Conservation (phyloP, 2,329 filamentous ascomycete species). For the Trichoderma sp. region DNA sequence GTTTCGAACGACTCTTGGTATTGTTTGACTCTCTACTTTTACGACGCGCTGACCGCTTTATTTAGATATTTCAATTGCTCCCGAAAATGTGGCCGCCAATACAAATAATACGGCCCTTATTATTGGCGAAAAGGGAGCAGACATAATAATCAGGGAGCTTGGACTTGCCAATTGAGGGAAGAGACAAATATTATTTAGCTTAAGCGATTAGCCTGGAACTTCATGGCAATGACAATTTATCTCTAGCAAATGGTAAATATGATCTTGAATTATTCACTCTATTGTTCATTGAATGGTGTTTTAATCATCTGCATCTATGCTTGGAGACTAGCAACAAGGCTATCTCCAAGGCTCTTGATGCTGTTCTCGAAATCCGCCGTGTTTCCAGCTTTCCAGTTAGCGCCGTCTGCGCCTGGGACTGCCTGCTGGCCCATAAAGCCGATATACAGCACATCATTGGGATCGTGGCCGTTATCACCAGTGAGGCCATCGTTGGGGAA, state of each 20-base stretch:
- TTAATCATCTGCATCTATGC: not conserved
- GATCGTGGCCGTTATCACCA: constrained; percentile 55
- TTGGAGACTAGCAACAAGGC: constrained; percentile 43
- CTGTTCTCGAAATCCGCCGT: constrained; percentile 53
- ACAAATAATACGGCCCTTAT: constrained; percentile 50
- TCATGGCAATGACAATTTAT: not conserved
- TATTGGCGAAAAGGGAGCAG: constrained; percentile 49
- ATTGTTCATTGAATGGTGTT: not conserved
- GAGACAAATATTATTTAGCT: not conserved
- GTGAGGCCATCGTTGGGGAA: constrained; percentile 51
- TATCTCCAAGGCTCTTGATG: constrained; percentile 51
- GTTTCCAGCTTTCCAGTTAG: constrained; percentile 54
- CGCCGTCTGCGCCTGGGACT: constrained; percentile 52
- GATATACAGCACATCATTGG: constrained; percentile 59
- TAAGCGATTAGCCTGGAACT: not conserved
- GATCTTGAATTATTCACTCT: not conserved
- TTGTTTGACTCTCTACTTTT: too few relatives aligned
- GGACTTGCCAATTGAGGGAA: constrained; percentile 20
- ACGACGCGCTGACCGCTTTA: not conserved
- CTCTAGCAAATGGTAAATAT: not conserved
- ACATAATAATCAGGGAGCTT: constrained; percentile 40
- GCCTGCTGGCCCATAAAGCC: constrained; percentile 57
- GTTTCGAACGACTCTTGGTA: too few relatives aligned
- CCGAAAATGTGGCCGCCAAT: constrained; percentile 49
- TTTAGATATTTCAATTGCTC: constrained; percentile 44